Base-by-base conservation (phyloP, 129 eudicot species). In the Helichrysum umbraculigerum region DNA sequence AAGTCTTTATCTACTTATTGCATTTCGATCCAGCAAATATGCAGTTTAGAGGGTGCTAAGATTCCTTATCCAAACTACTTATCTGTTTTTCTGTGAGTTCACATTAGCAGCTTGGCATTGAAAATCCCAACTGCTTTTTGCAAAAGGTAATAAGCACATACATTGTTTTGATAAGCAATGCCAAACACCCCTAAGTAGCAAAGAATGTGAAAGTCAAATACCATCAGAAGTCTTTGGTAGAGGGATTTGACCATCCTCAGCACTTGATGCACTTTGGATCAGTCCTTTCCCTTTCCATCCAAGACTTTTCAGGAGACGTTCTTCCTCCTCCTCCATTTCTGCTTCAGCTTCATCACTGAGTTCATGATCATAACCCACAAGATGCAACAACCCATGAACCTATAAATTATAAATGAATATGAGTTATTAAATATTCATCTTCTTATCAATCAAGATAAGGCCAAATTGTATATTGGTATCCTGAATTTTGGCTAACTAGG, bases 221-320 rank as follows among this genome's bases (percentile, higher is more conserved):
- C 97, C 97, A 84, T 80, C 89, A 20, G 85, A 19, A 58, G 68
- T 44, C 65, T 82, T 78, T 56, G 74, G 33, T 34, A 70, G 75
- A 69, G 81, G 68, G 83, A 25, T 79, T 72, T 80, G 92, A 89
- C 66, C 76, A 74, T 75, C 80, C 73, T 69, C 84, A 74, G 81
- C 82, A 52, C 16, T 84, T 76, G 73, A 81, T 33, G 97, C 97
- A 77, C 97, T 90, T 66, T 90, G 88, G 51, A 93, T 90, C 37
- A 93, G 76, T 71, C 98, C 98, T 90, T 93, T 93, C 42, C 97
- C 98, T 79, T 82, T 85, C 97, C 97, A 94, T 50, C 93, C 98
- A 71, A 91, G 93, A 81, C 83, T 85, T 77, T 84, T 81, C 76
- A 94, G 76, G 68, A 94, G 90, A 62, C 82, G 83, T 84, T 87